phyloP scores from a whole-genome alignment of 441 rosid genomes.

The Brassica balearica region DNA sequence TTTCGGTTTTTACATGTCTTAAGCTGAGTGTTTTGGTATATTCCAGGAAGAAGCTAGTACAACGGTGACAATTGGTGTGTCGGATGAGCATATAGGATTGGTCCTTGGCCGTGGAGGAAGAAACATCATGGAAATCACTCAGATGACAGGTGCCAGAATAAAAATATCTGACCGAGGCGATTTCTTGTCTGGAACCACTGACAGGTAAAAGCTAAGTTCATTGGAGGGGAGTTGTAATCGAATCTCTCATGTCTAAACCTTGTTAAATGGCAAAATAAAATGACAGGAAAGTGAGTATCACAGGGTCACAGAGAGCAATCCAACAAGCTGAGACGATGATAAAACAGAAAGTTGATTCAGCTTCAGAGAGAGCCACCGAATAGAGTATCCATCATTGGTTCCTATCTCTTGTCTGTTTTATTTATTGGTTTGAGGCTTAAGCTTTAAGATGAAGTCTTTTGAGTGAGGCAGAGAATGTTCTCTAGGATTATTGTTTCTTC shows the following conservation, averaged over 20 bases:
- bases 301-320: constrained; percentile 89
- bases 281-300: constrained; percentile 92
- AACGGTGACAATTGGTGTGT: constrained; percentile 83
- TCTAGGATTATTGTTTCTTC: constrained; percentile 35
- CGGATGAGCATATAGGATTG: constrained; percentile 91
- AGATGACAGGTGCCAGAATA: constrained; percentile 91
- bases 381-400: constrained; percentile 48
- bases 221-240: not conserved
- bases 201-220: constrained; percentile 53
- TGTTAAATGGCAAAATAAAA: constrained; percentile 12
- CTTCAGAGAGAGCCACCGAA: constrained; percentile 76
- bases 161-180: constrained; percentile 98
- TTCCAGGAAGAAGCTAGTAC: constrained; percentile 77
- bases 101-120: constrained; percentile 99
- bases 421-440: constrained; percentile 17
- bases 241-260: constrained; percentile 19
- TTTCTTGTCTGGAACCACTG: constrained; percentile 90
- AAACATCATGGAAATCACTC: constrained; percentile 91
- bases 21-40: constrained; percentile 27
- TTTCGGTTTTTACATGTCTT: not conserved
- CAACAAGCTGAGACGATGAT: constrained; percentile 92
- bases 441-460: constrained; percentile 33
- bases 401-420: constrained; percentile 34
- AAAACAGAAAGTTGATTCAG: constrained; percentile 87
- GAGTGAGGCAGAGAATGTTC: constrained; percentile 34